Evolutionary conservation across 352 stramenopile species (phyloP).

Genomic region (Aphanomyces stellatus): DNA sequence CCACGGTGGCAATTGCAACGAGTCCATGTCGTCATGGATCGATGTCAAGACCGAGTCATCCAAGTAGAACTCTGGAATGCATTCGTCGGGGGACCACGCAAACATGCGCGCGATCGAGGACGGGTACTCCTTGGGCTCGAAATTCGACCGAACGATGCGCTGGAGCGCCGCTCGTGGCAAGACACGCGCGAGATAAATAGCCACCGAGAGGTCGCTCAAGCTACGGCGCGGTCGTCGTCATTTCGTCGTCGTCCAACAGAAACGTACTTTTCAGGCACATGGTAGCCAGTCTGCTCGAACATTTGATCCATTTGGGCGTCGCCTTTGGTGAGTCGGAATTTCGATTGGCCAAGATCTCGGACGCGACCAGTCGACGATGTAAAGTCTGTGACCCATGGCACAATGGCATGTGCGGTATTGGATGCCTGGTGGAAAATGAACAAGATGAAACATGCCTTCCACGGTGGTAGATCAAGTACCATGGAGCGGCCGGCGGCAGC

Average conservation of each 20-base stretch:
- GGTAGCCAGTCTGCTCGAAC: slow-evolving; percentile 84
- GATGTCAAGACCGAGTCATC: slow-evolving; percentile 83
- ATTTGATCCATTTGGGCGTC: slow-evolving; percentile 88
- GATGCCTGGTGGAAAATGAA: slow-evolving; percentile 30
- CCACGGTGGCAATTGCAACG: slow-evolving; percentile 71
- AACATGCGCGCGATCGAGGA: slow-evolving; percentile 85
- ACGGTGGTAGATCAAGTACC: slow-evolving; percentile 23
- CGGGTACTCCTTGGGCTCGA: slow-evolving; percentile 92
- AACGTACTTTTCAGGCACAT: slow-evolving; percentile 87
- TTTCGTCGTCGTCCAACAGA: no score
- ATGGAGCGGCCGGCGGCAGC: slow-evolving; percentile 78
- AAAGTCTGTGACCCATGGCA: slow-evolving; percentile 96
- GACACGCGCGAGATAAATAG: slow-evolving; percentile 91
- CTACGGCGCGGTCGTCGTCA: slow-evolving; percentile 21
- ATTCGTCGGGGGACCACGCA: slow-evolving; percentile 94
- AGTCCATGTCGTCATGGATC: slow-evolving; percentile 65
- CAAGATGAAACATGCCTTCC: not conserved
- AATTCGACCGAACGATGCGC: slow-evolving; percentile 85
- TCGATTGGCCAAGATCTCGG: slow-evolving; percentile 87
- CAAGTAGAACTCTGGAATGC: slow-evolving; percentile 92
- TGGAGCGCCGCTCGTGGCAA: slow-evolving; percentile 81
- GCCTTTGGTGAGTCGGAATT: slow-evolving; percentile 94
- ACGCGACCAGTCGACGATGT: slow-evolving; percentile 42
- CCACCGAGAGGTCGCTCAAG: slow-evolving; percentile 93
- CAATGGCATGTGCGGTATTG: slow-evolving; percentile 82